Evolutionary conservation across 148 eudicot species (phyloP).

Genomic region (Nepenthes mirabilis): DNA sequence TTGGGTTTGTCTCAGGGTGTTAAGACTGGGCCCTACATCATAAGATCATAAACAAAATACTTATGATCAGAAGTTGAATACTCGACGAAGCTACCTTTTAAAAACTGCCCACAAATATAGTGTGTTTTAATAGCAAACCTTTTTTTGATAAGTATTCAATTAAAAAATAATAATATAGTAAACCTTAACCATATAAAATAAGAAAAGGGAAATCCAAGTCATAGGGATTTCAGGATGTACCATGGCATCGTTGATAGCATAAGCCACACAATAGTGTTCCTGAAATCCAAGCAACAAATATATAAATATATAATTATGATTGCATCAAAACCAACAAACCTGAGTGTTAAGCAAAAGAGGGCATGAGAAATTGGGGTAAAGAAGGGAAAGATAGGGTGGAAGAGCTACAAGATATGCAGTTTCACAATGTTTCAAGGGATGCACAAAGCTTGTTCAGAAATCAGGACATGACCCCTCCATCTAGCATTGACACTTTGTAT

Average conservation of each 20-base stretch:
- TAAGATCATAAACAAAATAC: no score
- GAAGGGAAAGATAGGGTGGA: background rate
- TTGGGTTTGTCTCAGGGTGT: no score
- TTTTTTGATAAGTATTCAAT: background rate
- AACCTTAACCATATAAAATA: background rate
- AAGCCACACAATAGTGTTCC: conserved; percentile 92
- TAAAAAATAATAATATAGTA: no score
- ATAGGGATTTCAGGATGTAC: conserved; percentile 27
- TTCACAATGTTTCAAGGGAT: background rate
- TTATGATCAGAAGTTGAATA: no score
- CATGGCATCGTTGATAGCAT: conserved; percentile 65
- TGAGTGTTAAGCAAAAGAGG: background rate
- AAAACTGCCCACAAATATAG: no score
- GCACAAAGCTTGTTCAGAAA: background rate
- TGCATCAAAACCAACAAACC: background rate
- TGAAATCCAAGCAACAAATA: conserved; percentile 16
- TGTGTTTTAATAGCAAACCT: no score
- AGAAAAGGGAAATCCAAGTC: background rate
- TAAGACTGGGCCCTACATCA: no score
- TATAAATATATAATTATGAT: background rate
- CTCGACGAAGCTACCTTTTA: no score
- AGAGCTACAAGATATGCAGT: background rate
- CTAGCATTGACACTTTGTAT: no score
- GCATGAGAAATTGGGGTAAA: background rate
- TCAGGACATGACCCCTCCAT: no score